Percentiles rank a stretch among this genome's conserved stretches.
Conservation (phyloP, 495 filamentous ascomycete genomes). For the Thozetella sp. region DNA sequence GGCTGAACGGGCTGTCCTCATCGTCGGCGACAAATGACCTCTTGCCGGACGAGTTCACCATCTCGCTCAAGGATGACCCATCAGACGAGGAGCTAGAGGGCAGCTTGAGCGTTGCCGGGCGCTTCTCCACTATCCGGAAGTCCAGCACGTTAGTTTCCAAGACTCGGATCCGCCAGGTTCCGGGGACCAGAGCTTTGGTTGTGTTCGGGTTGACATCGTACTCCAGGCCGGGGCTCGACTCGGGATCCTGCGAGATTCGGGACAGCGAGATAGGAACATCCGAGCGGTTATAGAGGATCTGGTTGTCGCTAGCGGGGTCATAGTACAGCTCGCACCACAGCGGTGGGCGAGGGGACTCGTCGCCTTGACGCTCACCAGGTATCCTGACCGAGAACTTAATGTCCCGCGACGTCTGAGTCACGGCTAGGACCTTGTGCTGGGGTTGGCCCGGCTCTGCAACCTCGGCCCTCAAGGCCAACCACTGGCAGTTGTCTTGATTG, state of each 20-base stretch:
- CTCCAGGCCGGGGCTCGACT: constrained; percentile 23
- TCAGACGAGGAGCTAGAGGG: constrained; percentile 21
- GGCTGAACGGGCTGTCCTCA: constrained; percentile 17
- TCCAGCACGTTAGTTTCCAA: constrained; percentile 41
- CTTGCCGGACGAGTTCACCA: constrained; percentile 38
- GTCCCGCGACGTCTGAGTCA: constrained; percentile 48
- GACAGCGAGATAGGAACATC: constrained; percentile 43
- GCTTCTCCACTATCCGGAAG: constrained; percentile 50
- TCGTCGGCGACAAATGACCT: constrained; percentile 39
- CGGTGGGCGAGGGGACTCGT: constrained; percentile 30
- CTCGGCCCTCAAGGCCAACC: constrained; percentile 45
- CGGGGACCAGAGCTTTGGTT: constrained; percentile 40
- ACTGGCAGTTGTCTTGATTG: constrained; percentile 41
- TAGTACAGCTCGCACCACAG: constrained; percentile 52
- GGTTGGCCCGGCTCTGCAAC: constrained; percentile 38
- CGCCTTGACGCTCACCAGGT: constrained; percentile 28
- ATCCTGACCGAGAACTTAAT: constrained; percentile 52
- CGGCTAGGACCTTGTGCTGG: constrained; percentile 46
- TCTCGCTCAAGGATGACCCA: constrained; percentile 15
- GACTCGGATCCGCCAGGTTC: constrained; percentile 49
- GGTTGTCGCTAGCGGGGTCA: constrained; percentile 49
- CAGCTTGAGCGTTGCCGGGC: constrained; percentile 27
- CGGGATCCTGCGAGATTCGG: constrained; percentile 27
- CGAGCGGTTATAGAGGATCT: constrained; percentile 46
- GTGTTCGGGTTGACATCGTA: constrained; percentile 41